phyloP scores from a whole-genome alignment of 768 basidiomycete genomes.

The Vararia minispora region DNA sequence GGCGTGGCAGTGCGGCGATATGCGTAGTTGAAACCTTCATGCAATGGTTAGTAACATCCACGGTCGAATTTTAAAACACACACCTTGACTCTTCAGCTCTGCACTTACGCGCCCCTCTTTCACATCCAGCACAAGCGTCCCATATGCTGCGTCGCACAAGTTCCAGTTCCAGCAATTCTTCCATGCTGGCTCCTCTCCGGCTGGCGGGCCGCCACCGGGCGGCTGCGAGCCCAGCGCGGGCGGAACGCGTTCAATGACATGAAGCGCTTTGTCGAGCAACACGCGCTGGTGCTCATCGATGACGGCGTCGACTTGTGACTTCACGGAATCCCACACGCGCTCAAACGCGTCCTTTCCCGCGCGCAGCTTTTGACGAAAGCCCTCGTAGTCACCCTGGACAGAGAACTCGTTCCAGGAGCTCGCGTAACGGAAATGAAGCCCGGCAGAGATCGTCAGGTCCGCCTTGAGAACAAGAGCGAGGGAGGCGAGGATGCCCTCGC shows the following conservation, averaged over 20 bases:
- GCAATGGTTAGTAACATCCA: neutral
- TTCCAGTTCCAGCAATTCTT: conserved; percentile 99
- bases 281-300: conserved; percentile 86
- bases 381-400: conserved; percentile 81
- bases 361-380: conserved; percentile 70
- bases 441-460: conserved; percentile 88
- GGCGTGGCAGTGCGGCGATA: conserved; percentile 67
- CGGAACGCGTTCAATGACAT: conserved; percentile 76
- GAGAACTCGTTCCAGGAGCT: conserved; percentile 96
- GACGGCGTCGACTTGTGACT: conserved; percentile 80
- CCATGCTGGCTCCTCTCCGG: conserved; percentile 87
- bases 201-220: conserved; percentile 29
- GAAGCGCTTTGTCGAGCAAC: conserved; percentile 80
- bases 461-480: conserved; percentile 86
- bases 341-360: conserved; percentile 75
- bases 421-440: conserved; percentile 96
- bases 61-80: conserved; percentile 16
- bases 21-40: conserved; percentile 86
- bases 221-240: conserved; percentile 33
- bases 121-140: conserved; percentile 78
- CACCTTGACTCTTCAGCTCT: conserved; percentile 88
- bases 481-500: conserved; percentile 88
- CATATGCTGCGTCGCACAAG: conserved; percentile 90
- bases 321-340: conserved; percentile 93
- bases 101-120: conserved; percentile 88